Evolutionary conservation across 192 early-diverging fungal species (phyloP).

Genomic region (Chytriomyces confervae): DNA sequence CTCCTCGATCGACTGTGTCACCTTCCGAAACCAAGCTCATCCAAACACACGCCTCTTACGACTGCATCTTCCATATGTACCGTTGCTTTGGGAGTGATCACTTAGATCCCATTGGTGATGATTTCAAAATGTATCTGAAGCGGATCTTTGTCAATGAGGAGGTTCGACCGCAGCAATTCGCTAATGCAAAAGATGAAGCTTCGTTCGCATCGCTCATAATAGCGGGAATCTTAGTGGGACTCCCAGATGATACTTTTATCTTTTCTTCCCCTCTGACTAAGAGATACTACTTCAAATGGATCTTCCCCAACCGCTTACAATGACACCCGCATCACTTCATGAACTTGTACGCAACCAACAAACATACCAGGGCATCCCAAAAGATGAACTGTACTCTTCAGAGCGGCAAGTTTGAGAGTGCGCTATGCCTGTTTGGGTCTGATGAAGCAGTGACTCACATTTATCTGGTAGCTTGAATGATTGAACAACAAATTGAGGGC

Average conservation of each 20-base stretch:
- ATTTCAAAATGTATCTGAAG: slow-evolving; percentile 29
- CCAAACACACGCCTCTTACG: background rate
- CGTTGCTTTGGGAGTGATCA: slow-evolving; percentile 27
- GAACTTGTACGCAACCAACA: slow-evolving; percentile 35
- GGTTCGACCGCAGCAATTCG: background rate
- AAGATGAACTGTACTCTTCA: slow-evolving; percentile 11
- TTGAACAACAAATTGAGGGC: too few species aligned
- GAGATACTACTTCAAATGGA: slow-evolving; percentile 42
- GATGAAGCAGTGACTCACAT: background rate
- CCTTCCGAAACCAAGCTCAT: too few species aligned
- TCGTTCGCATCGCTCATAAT: slow-evolving; percentile 2
- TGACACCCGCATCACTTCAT: slow-evolving; percentile 33
- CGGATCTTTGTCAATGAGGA: slow-evolving; percentile 22
- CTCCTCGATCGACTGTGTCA: too few species aligned
- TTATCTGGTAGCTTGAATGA: too few species aligned
- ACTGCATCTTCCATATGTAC: slow-evolving; percentile 1
- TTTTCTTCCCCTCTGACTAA: slow-evolving; percentile 42
- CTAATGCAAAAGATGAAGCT: slow-evolving; percentile 16
- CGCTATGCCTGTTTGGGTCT: slow-evolving; percentile 6
- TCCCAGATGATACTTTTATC: slow-evolving; percentile 6
- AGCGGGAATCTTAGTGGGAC: slow-evolving; percentile 29
- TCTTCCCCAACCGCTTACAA: slow-evolving; percentile 30
- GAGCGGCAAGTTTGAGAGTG: background rate
- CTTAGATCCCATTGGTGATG: slow-evolving; percentile 16
- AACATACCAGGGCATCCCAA: slow-evolving; percentile 2